Evolutionary conservation across 2,329 filamentous ascomycete species (phyloP).

Genomic region (Fusarium drepaniforme): DNA sequence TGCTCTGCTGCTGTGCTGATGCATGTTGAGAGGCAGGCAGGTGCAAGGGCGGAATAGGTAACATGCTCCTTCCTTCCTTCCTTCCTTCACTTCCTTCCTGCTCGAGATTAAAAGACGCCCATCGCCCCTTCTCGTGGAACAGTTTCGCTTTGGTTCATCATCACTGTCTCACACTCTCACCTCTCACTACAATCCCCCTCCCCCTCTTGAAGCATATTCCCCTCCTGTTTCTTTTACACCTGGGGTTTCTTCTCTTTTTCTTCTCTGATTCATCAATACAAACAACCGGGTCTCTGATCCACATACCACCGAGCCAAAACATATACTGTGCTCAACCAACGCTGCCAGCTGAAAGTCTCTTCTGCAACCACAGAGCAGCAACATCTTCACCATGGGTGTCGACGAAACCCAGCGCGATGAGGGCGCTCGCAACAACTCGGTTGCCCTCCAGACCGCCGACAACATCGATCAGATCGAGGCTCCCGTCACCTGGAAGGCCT

Average conservation of each 20-base stretch:
- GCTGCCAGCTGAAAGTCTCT: not conserved
- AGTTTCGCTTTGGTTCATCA: conserved; percentile 35
- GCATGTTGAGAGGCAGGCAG: not conserved
- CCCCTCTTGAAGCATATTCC: conserved; percentile 3
- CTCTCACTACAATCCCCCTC: conserved; percentile 8
- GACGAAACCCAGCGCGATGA: conserved; percentile 35
- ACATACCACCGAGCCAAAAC: not conserved
- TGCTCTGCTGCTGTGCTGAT: not conserved
- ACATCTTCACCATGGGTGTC: conserved; percentile 37
- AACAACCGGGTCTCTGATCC: not conserved
- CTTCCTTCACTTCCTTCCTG: conserved; percentile 13
- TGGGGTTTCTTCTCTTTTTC: not conserved
- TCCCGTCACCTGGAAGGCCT: conserved; percentile 76
- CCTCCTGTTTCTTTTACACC: not conserved
- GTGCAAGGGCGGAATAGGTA: not conserved
- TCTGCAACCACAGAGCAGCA: not conserved
- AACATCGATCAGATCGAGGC: conserved; percentile 74
- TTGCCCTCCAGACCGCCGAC: conserved; percentile 56
- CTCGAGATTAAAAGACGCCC: conserved; percentile 42
- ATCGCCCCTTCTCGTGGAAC: conserved; percentile 37
- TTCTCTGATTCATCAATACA: not conserved
- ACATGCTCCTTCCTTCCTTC: not conserved
- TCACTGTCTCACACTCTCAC: conserved; percentile 33
- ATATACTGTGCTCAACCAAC: not conserved
- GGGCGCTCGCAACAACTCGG: conserved; percentile 41